Conservation (phyloP, 345 rosid species). For the Turnera subulata region DNA sequence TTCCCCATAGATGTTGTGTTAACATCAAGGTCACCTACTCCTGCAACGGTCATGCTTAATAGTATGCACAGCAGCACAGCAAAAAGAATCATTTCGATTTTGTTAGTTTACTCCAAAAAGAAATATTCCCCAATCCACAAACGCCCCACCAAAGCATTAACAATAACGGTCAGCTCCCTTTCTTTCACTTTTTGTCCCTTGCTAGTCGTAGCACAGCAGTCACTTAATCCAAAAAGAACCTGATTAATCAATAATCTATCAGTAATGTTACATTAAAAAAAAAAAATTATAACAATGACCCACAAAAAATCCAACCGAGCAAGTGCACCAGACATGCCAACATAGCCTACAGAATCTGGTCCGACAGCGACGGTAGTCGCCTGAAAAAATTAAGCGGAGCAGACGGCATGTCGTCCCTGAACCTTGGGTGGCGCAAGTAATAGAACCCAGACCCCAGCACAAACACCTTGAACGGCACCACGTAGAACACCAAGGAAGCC, state of each 20-base stretch:
- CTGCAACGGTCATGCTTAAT: too few relatives aligned
- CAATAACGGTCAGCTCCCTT: conserved; percentile 9
- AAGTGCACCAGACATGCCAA: neutral
- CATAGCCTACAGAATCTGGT: conserved; percentile 51
- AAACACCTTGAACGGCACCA: conserved; percentile 61
- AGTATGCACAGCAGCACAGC: too few relatives aligned
- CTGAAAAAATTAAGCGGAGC: conserved; percentile 66
- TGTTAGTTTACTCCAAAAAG: neutral
- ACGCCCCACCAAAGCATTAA: too few relatives aligned
- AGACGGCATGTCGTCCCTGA: conserved; percentile 83
- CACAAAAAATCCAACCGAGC: neutral
- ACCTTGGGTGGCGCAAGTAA: conserved; percentile 80
- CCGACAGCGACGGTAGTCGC: conserved; percentile 81
- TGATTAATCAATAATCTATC: neutral
- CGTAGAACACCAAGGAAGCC: conserved; percentile 64
- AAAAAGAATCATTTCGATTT: too few relatives aligned
- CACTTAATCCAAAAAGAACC: neutral
- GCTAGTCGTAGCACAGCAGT: neutral
- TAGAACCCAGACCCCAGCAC: conserved; percentile 62
- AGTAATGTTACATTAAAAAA: neutral
- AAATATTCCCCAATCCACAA: neutral
- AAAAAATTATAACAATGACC: neutral
- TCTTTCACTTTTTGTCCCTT: too few relatives aligned
- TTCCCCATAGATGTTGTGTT: too few relatives aligned
- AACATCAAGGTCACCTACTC: too few relatives aligned